These are phyloP conservation scores for Medicago arabica DNA, from an alignment of 306 rosid genomes.

Conservation along the genomic window DNA sequence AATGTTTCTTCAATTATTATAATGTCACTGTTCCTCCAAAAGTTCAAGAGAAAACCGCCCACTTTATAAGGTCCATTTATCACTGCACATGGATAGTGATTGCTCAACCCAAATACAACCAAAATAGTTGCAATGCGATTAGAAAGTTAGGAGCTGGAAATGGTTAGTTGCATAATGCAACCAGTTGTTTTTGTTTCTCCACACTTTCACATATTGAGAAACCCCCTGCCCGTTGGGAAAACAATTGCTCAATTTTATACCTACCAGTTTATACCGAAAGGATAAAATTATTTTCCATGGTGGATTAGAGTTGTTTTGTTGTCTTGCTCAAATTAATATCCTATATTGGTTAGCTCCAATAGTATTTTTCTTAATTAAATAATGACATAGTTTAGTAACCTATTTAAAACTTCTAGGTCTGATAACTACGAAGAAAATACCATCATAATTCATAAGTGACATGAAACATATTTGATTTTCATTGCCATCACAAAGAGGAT, in stretches of 20 bases:
- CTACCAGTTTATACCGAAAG: conserved; percentile 16
- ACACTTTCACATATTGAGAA: conserved; percentile 10
- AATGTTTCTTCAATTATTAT: not conserved
- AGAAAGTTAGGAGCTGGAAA: conserved; percentile 20
- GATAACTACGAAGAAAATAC: too few relatives aligned
- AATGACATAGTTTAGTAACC: too few relatives aligned
- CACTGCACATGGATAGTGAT: conserved; percentile 1
- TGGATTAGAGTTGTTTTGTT: too few relatives aligned
- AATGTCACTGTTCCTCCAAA: conserved; percentile 24
- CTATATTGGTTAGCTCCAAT: too few relatives aligned
- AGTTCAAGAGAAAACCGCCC: not conserved
- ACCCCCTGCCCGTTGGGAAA: conserved; percentile 18
- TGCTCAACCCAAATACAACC: conserved; percentile 10
- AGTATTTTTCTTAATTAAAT: too few relatives aligned
- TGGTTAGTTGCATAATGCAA: conserved; percentile 23
- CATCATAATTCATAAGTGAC: too few relatives aligned
- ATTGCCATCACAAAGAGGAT: too few relatives aligned
- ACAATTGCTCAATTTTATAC: conserved; percentile 4
- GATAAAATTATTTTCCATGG: not conserved
- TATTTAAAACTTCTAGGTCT: too few relatives aligned
- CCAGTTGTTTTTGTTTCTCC: conserved; percentile 20
- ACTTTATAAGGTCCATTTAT: conserved; percentile 3
- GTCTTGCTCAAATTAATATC: too few relatives aligned
- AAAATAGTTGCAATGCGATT: conserved; percentile 19
- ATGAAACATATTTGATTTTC: too few relatives aligned